phyloP scores from a whole-genome alignment of 148 eudicot species.

The Pouteria glomerata region DNA sequence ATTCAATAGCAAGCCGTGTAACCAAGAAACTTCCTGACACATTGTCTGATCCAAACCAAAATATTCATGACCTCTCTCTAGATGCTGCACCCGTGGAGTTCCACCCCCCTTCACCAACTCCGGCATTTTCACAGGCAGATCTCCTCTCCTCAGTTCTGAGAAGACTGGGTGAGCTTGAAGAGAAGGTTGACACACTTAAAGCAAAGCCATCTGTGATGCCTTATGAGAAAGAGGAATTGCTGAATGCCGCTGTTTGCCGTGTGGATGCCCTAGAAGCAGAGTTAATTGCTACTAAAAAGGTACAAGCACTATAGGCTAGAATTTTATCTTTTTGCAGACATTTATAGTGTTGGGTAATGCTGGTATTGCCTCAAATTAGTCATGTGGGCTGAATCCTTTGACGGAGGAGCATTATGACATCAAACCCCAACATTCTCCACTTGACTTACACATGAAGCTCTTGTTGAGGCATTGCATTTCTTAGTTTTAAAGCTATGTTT shows the following conservation, averaged over 20 bases:
- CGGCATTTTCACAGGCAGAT: slow-evolving; percentile 51
- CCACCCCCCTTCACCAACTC: slow-evolving; percentile 68
- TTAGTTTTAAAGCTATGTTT: no score
- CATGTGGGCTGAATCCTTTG: not conserved
- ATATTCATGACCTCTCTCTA: slow-evolving; percentile 27
- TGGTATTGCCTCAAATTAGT: not conserved
- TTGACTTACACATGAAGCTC: not conserved
- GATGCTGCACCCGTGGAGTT: slow-evolving; percentile 36
- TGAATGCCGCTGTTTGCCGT: slow-evolving; percentile 70
- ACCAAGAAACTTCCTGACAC: slow-evolving; percentile 50
- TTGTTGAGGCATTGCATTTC: not conserved
- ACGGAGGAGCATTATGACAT: not conserved
- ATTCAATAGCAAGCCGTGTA: slow-evolving; percentile 31
- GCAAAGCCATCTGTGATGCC: slow-evolving; percentile 73
- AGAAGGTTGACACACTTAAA: slow-evolving; percentile 52
- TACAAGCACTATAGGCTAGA: slow-evolving; percentile 15
- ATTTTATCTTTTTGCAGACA: not conserved
- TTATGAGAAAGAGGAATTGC: slow-evolving; percentile 56
- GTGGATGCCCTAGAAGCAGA: slow-evolving; percentile 76
- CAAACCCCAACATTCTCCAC: not conserved
- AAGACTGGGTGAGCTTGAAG: slow-evolving; percentile 58
- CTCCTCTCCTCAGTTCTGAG: slow-evolving; percentile 45
- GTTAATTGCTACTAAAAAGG: slow-evolving; percentile 91
- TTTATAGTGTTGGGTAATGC: not conserved
- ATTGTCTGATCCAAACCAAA: slow-evolving; percentile 23